Evolutionary conservation across 163 green algal genomes (phyloP), one percentile per base, ranked within the genome.

Genomic region (Coccomyxa subellipsoidea): DNA sequence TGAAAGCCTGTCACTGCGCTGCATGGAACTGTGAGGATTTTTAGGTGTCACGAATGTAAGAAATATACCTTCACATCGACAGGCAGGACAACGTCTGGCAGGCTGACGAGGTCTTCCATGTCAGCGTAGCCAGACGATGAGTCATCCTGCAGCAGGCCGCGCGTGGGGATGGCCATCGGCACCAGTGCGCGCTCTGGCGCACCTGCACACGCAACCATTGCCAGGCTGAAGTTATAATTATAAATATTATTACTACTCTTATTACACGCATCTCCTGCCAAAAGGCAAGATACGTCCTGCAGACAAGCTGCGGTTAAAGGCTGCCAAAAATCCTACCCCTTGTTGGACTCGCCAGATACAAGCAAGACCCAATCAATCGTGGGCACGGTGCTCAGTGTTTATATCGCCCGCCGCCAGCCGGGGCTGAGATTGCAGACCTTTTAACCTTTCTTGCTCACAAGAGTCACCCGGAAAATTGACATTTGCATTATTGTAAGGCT

Each of bases 171-270:
- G 47, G 47, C 47, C 47, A 59, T 59, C 47, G 47, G 47, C 15
- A 59, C 47, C 3, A 59, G 4, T 12, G 47, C 47, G 23, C 15
- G 47, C 23, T 18, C 23, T 23, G 47, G 47, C 23, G 47, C 47
- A 59, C 47, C 47, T 59, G 47, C 47, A 59, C 89, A 84, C 39
- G 86, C 53, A 89, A 89, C 90, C 79, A 59, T 27, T 27, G 47
- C 21, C 47, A 59, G 23, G 3, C 3, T 7, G 4, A 59, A 59
- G 2, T 1, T 59, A 18, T 54, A 59, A 12, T 27, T 18, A 54
- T 54, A 10, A 10, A 54, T 54, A 54, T 10, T 10, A 2, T 18
- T 18, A 59, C 47, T 1, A 12, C 5, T 8, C 15, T 59, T 18
- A 27, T 12, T 18, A 59, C 1, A 59, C 23, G 3, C n/a, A n/a